Percentiles rank a stretch among this genome's conserved stretches.
Evolutionary conservation across 2,329 filamentous ascomycete species (phyloP).

Genomic region (Bipolaris zeicola): DNA sequence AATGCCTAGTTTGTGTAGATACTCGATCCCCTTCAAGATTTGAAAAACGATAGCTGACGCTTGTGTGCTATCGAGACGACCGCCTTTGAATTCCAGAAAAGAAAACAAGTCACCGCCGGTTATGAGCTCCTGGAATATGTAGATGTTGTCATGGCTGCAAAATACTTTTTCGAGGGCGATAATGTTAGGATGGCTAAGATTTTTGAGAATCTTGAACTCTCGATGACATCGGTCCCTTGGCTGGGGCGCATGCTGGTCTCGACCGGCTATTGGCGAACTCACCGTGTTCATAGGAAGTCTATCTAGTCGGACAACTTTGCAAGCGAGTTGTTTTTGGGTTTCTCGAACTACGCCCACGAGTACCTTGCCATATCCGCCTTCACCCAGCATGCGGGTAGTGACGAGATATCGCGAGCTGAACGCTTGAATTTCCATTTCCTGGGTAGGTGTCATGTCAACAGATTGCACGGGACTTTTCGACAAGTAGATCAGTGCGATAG

Average conservation of each 20-base stretch:
- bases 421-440: constrained; percentile 47
- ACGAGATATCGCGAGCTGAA: constrained; percentile 59
- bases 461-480: constrained; percentile 12
- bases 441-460: constrained; percentile 24
- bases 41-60: constrained; percentile 62
- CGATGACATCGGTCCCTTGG: constrained; percentile 36
- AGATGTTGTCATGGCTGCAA: constrained; percentile 59
- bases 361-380: constrained; percentile 60
- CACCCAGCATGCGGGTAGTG: constrained; percentile 58
- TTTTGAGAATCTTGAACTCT: constrained; percentile 57
- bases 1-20: constrained; percentile 61
- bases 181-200: constrained; percentile 65
- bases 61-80: constrained; percentile 55
- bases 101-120: constrained; percentile 67
- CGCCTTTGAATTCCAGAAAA: constrained; percentile 59
- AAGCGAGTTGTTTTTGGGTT: constrained; percentile 67
- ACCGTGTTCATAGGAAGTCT: constrained; percentile 11
- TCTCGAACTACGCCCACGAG: constrained; percentile 59
- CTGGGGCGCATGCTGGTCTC: constrained; percentile 1
- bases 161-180: constrained; percentile 63
- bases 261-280: constrained; percentile 5
- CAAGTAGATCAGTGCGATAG: constrained; percentile 37
- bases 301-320: constrained; percentile 66
- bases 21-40: constrained; percentile 62
- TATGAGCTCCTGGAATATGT: constrained; percentile 66